A percentile compares a stretch with the other conserved stretches of the same genome.
phyloP scores from a whole-genome alignment of 306 rosid species.

The Vicia sativa region DNA sequence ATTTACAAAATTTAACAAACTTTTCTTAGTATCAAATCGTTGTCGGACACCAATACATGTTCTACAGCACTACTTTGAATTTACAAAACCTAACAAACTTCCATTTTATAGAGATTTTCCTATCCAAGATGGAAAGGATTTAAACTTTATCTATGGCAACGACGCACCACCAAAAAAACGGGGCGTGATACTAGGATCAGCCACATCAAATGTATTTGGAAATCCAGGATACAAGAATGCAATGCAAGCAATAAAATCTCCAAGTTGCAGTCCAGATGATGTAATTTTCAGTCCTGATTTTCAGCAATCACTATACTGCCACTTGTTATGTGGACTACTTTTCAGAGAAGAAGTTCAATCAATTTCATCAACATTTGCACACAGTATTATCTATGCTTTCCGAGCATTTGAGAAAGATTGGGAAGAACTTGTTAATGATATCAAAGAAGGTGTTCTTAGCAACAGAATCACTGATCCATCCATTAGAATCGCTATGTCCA shows the following conservation, averaged over 20 bases:
- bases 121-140: constrained; percentile 67
- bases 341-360: constrained; percentile 58
- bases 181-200: constrained; percentile 77
- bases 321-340: constrained; percentile 77
- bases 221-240: constrained; percentile 37
- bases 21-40: no score
- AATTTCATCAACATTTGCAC: constrained; percentile 50
- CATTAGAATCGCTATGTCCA: constrained; percentile 63
- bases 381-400: constrained; percentile 74
- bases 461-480: constrained; percentile 54
- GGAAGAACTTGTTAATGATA: constrained; percentile 72
- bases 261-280: constrained; percentile 80
- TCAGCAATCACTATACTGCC: constrained; percentile 85
- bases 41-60: no score
- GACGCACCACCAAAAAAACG: constrained; percentile 70
- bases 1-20: no score
- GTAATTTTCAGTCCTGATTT: constrained; percentile 81
- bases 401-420: constrained; percentile 72
- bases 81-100: not conserved
- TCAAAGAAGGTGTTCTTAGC: constrained; percentile 63
- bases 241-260: constrained; percentile 62
- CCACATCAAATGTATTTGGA: constrained; percentile 71
- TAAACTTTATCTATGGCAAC: constrained; percentile 78
- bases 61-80: no score
- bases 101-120: constrained; percentile 70